phyloP scores from a whole-genome alignment of 352 stramenopile species.

The Thalassiosira oceanica region DNA sequence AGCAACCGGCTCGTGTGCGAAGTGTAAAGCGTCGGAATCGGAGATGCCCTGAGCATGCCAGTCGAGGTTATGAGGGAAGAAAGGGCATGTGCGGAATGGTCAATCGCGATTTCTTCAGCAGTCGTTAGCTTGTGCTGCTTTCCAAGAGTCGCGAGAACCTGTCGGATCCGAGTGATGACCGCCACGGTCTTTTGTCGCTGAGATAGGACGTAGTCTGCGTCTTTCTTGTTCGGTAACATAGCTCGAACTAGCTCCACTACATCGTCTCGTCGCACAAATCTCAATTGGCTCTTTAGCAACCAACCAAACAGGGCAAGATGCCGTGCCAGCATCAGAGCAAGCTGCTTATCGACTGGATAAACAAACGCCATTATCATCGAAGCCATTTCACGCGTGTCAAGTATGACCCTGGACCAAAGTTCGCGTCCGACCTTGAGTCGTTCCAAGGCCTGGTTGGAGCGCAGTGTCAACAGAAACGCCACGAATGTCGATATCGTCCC shows the following conservation, averaged over 20 bases:
- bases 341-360: conserved; percentile 28
- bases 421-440: conserved; percentile 36
- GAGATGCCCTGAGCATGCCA: conserved; percentile 38
- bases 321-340: conserved; percentile 32
- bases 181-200: conserved; percentile 49
- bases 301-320: conserved; percentile 54
- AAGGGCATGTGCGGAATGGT: conserved; percentile 27
- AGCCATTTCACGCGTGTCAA: conserved; percentile 49
- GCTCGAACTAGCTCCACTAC: conserved; percentile 18
- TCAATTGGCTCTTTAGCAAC: conserved; percentile 45
- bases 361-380: conserved; percentile 40
- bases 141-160: conserved; percentile 31
- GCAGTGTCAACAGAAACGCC: conserved; percentile 40
- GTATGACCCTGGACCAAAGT: conserved; percentile 32
- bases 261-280: conserved; percentile 20
- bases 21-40: conserved; percentile 55
- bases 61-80: conserved; percentile 32
- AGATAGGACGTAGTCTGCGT: conserved; percentile 38
- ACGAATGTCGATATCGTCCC: conserved; percentile 49
- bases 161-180: conserved; percentile 35
- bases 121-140: conserved; percentile 11
- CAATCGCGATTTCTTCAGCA: conserved; percentile 21
- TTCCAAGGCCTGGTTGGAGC: conserved; percentile 53
- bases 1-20: conserved; percentile 40
- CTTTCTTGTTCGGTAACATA: conserved; percentile 29